phyloP scores from a whole-genome alignment of 2,329 filamentous ascomycete species.

The Elsinoe australis region DNA sequence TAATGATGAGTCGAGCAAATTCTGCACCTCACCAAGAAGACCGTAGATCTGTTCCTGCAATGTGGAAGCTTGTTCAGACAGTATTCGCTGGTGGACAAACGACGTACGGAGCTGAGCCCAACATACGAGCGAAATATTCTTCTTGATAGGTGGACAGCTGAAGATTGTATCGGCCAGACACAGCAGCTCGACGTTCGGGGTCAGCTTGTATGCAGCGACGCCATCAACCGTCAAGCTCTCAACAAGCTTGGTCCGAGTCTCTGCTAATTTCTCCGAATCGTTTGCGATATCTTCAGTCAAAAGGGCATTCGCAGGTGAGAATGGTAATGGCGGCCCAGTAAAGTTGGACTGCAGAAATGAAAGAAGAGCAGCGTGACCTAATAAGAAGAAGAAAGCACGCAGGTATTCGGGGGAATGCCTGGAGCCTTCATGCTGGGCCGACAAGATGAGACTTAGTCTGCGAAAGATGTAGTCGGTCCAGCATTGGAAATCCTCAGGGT shows the following conservation, averaged over 20 bases:
- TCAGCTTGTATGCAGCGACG: slow-evolving; percentile 74
- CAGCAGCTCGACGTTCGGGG: slow-evolving; percentile 76
- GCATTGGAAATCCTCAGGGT: slow-evolving; percentile 29
- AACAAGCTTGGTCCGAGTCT: slow-evolving; percentile 55
- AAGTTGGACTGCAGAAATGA: slow-evolving; percentile 81
- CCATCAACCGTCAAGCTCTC: slow-evolving; percentile 69
- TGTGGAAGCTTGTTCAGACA: slow-evolving; percentile 54
- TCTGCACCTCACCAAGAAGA: slow-evolving; percentile 51
- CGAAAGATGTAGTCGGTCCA: slow-evolving; percentile 43
- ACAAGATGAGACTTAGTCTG: slow-evolving; percentile 34
- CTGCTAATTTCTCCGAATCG: slow-evolving; percentile 31
- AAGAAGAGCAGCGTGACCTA: slow-evolving; percentile 63
- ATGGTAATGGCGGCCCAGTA: slow-evolving; percentile 72
- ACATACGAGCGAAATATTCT: slow-evolving; percentile 39
- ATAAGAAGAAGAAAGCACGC: slow-evolving; percentile 37
- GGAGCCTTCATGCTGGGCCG: slow-evolving; percentile 31
- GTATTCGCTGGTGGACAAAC: slow-evolving; percentile 62
- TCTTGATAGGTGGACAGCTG: slow-evolving; percentile 41
- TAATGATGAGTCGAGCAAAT: slow-evolving; percentile 27
- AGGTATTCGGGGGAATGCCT: slow-evolving; percentile 1
- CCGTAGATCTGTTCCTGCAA: slow-evolving; percentile 55
- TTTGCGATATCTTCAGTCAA: slow-evolving; percentile 42
- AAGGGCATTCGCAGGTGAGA: slow-evolving; percentile 44
- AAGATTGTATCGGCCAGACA: slow-evolving; percentile 60
- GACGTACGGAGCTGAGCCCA: slow-evolving; percentile 66